Evolutionary conservation across 1,284 basidiomycete genomes (phyloP).

Genomic region (Cutaneotrichosporon mucoides): DNA sequence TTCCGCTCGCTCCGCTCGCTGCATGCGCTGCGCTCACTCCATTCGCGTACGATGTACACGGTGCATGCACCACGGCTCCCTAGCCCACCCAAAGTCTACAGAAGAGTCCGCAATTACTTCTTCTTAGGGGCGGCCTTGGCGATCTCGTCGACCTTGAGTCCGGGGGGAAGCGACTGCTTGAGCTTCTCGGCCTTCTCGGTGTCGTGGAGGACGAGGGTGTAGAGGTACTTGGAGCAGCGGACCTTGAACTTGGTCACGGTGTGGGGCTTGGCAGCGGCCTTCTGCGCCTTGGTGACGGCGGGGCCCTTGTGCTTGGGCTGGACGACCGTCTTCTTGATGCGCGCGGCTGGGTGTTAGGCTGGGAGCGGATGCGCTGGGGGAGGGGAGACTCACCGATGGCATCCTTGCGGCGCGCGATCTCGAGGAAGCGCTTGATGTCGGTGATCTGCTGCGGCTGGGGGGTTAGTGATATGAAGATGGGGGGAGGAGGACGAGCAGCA

Average conservation of each 20-base stretch:
- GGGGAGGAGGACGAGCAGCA: background rate
- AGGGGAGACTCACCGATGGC: slow-evolving; percentile 22
- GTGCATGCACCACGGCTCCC: slow-evolving; percentile 3
- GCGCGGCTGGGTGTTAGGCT: slow-evolving; percentile 61
- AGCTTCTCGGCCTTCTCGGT: slow-evolving; percentile 99
- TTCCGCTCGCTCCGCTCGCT: background rate
- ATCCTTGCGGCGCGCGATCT: slow-evolving; percentile 79
- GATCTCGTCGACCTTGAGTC: slow-evolving; percentile 50
- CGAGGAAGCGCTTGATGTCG: slow-evolving; percentile 99
- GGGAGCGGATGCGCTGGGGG: background rate
- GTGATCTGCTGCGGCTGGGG: slow-evolving; percentile 90
- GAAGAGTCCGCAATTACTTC: slow-evolving; percentile 39
- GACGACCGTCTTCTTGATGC: slow-evolving; percentile 88
- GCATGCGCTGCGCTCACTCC: background rate
- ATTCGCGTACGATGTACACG: background rate
- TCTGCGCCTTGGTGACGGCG: slow-evolving; percentile 43
- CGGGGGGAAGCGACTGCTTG: slow-evolving; percentile 86
- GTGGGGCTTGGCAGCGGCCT: slow-evolving; percentile 60
- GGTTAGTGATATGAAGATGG: background rate
- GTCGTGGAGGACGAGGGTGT: slow-evolving; percentile 94
- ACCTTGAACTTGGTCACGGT: slow-evolving; percentile 97
- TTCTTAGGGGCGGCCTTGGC: slow-evolving; percentile 49
- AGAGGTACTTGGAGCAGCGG: slow-evolving; percentile 93
- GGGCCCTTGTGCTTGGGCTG: slow-evolving; percentile 24
- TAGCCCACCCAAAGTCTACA: background rate